Percentiles rank a stretch among this genome's conserved stretches.
Conservation (phyloP, 345 rosid species). For the Hibiscus syriacus region DNA sequence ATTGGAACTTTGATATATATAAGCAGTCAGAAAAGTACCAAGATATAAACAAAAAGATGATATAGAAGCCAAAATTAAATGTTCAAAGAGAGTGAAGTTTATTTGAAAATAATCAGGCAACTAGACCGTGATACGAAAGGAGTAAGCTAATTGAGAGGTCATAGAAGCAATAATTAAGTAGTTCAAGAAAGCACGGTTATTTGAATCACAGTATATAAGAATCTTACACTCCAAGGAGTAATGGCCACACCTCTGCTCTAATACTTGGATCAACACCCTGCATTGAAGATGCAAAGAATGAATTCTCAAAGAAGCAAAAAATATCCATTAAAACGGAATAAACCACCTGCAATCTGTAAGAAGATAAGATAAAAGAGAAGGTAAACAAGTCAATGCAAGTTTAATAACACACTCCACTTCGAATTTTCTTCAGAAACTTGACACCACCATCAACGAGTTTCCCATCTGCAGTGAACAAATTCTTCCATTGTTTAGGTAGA, state of each 20-base stretch:
- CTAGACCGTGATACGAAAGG: not conserved
- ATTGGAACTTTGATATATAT: not conserved
- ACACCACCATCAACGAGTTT: conserved; percentile 72
- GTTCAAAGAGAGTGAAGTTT: too few relatives aligned
- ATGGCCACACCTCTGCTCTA: conserved; percentile 93
- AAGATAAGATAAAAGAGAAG: not conserved
- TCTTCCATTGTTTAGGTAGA: conserved; percentile 66
- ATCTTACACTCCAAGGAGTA: conserved; percentile 93
- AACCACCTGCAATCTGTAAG: not conserved
- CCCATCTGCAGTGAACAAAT: conserved; percentile 64
- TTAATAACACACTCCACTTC: conserved; percentile 72
- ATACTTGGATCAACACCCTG: conserved; percentile 92
- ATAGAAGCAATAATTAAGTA: not conserved
- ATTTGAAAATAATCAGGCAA: not conserved
- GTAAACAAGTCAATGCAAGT: not conserved
- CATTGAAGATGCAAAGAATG: conserved; percentile 11
- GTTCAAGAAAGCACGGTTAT: not conserved
- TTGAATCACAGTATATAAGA: not conserved
- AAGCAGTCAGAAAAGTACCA: not conserved
- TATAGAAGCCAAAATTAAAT: too few relatives aligned
- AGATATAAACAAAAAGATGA: not conserved
- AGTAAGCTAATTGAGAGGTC: too few relatives aligned
- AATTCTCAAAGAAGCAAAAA: conserved; percentile 10
- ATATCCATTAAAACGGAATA: not conserved
- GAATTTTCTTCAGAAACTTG: conserved; percentile 80